Percentiles rank a stretch among this genome's conserved stretches.
Evolutionary conservation across 306 rosid genomes (phyloP).

Genomic region (Glycine latifolia): DNA sequence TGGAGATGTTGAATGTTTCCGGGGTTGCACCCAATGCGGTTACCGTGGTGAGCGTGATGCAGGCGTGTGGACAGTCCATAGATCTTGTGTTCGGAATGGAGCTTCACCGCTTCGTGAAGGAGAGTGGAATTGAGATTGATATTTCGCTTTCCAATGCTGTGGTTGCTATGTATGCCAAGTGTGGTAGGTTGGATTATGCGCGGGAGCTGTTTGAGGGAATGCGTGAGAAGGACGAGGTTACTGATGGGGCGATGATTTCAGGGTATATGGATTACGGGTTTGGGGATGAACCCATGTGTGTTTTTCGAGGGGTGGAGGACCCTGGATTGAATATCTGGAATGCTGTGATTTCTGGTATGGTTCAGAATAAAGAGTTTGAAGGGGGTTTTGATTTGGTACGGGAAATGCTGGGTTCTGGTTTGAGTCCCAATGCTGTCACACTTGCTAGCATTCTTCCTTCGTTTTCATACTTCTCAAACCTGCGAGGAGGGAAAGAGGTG

Average conservation of each 20-base stretch:
- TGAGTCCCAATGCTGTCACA: conserved; percentile 71
- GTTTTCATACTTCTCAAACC: conserved; percentile 61
- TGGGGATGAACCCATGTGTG: conserved; percentile 67
- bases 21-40: conserved; percentile 63
- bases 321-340: conserved; percentile 75
- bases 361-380: conserved; percentile 70
- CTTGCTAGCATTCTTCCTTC: conserved; percentile 76
- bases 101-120: conserved; percentile 62
- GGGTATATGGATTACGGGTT: conserved; percentile 82
- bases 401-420: conserved; percentile 68
- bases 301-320: conserved; percentile 58
- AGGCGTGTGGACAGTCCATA: conserved; percentile 85
- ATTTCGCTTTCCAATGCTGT: conserved; percentile 70
- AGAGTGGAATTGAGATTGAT: conserved; percentile 62
- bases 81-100: conserved; percentile 77
- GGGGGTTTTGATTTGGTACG: conserved; percentile 58
- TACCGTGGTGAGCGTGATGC: conserved; percentile 74
- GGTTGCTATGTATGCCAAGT: conserved; percentile 80
- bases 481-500: conserved; percentile 78
- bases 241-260: conserved; percentile 71
- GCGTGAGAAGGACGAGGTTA: conserved; percentile 74
- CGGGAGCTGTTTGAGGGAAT: conserved; percentile 69
- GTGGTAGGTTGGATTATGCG: conserved; percentile 84
- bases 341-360: conserved; percentile 78
- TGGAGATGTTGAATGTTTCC: conserved; percentile 56